Conservation (phyloP, 176 grass and related monocot species). For the Dactylis glomerata region DNA sequence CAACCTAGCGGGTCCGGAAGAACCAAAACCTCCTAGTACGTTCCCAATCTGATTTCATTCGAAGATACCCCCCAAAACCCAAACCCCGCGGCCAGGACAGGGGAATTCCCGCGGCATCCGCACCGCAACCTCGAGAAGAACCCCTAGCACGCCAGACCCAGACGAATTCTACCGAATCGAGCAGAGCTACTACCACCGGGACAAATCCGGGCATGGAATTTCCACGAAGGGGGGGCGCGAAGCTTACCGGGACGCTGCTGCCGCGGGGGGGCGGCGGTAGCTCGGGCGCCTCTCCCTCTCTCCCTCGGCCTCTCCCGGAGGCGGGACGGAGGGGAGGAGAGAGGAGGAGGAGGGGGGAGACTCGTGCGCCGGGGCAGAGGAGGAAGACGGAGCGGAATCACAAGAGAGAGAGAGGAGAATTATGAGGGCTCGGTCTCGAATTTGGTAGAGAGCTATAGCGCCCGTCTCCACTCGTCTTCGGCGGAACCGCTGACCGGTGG, state of each 20-base stretch:
- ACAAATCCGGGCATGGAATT: background rate
- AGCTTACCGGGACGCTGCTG: conserved; percentile 26
- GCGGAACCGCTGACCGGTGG: background rate
- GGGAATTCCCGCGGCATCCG: background rate
- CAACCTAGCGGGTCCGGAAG: background rate
- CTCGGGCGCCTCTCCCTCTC: conserved; percentile 24
- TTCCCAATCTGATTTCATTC: background rate
- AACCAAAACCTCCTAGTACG: background rate
- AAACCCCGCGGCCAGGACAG: conserved; percentile 24
- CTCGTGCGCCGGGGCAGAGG: background rate
- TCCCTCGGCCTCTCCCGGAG: background rate
- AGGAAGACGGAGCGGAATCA: conserved; percentile 6
- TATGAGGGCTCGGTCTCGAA: conserved; percentile 26
- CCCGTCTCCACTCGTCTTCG: background rate
- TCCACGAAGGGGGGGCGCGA: background rate
- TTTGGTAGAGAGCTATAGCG: conserved; percentile 24
- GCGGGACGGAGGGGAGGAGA: background rate
- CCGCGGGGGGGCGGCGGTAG: background rate
- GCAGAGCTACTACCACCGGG: background rate
- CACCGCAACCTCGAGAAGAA: background rate
- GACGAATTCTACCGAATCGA: conserved; percentile 21
- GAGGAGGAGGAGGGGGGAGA: background rate
- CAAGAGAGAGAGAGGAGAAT: background rate
- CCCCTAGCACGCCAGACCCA: background rate
- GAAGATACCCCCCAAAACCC: conserved; percentile 11